phyloP scores from a whole-genome alignment of 306 rosid species.

The Spatholobus suberectus region DNA sequence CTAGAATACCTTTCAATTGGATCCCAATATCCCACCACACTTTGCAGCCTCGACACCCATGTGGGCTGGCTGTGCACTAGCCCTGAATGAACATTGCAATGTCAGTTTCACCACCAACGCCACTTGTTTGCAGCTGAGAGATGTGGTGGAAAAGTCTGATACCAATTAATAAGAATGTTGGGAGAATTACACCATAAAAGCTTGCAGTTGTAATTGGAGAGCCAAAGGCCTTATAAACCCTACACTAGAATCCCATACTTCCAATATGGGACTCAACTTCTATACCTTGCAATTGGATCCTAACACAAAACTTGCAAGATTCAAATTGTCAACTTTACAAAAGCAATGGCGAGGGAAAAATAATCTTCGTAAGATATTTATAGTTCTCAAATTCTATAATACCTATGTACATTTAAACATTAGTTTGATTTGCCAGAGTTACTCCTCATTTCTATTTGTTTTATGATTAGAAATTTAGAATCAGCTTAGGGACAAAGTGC shows the following conservation, averaged over 20 bases:
- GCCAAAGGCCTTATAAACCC: not conserved
- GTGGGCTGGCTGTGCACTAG: too few species aligned
- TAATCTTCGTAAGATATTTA: not conserved
- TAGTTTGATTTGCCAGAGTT: constrained; percentile 8
- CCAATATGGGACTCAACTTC: not conserved
- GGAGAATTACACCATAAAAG: not conserved
- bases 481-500: constrained; percentile 15
- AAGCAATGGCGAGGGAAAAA: constrained; percentile 3
- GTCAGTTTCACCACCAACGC: too few species aligned
- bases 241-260: not conserved
- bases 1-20: too few species aligned
- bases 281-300: not conserved
- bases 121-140: too few species aligned
- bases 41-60: too few species aligned
- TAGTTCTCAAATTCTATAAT: constrained; percentile 1
- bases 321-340: not conserved
- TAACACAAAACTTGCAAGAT: not conserved
- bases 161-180: too few species aligned
- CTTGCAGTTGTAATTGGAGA: not conserved
- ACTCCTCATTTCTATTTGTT: constrained; percentile 4
- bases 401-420: not conserved
- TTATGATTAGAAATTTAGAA: constrained; percentile 30
- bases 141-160: too few species aligned
- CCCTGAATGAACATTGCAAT: too few species aligned
- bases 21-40: too few species aligned